Percentiles rank a stretch among this genome's conserved stretches.
Evolutionary conservation across 2,329 filamentous ascomycete species (phyloP).

Genomic region (Stagonosporopsis rhizophila): DNA sequence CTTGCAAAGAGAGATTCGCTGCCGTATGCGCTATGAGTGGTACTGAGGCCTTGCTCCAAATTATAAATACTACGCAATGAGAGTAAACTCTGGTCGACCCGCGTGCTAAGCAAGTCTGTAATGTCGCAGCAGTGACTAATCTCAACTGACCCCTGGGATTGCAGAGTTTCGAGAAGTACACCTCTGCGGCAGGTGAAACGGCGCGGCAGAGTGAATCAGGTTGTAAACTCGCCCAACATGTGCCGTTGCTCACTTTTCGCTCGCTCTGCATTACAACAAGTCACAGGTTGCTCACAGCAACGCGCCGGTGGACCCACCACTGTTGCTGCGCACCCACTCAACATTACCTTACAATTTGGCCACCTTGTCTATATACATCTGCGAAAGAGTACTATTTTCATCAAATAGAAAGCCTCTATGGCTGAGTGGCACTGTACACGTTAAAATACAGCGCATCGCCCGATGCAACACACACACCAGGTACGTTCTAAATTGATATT

Average conservation of each 20-base stretch:
- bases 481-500: background rate
- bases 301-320: background rate
- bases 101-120: too few relatives aligned
- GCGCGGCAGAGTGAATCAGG: too few relatives aligned
- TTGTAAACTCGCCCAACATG: background rate
- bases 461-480: too few relatives aligned
- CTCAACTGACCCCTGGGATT: background rate
- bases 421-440: background rate
- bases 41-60: too few relatives aligned
- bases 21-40: too few relatives aligned
- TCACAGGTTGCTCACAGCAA: background rate
- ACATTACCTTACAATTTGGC: background rate
- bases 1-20: too few relatives aligned
- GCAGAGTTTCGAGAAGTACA: too few relatives aligned
- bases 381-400: background rate
- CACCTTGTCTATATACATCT: background rate
- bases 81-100: too few relatives aligned
- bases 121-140: too few relatives aligned
- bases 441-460: background rate
- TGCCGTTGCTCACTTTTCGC: background rate
- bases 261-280: background rate
- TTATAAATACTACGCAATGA: too few relatives aligned
- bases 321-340: background rate
- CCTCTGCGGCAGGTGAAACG: too few relatives aligned
- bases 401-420: background rate